Base-by-base conservation (phyloP, 1,284 basidiomycete genomes). In the Ustilago cynodontis region DNA sequence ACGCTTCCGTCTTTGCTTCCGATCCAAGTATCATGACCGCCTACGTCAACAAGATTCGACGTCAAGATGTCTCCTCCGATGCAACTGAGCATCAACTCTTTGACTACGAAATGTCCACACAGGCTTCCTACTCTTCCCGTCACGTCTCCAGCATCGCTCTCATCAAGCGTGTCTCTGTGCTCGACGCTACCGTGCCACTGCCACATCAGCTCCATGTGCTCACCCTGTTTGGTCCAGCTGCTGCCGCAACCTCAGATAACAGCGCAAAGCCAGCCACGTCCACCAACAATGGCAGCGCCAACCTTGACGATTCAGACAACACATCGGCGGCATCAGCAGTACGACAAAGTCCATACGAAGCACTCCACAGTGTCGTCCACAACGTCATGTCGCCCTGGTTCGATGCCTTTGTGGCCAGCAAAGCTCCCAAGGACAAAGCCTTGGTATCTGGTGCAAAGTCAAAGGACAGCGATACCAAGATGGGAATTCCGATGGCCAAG, bases 401-500 rank as follows among this genome's bases (percentile, higher is more conserved):
- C 82, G 95, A 98, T 86, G 95, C 95, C 14, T 98, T 97, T 82
- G 94, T 98, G 31, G 88, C 86, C 57, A 88, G 88, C 55, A 87
- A 87, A 63, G 70, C 71, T 3, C 62, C 68, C 41, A 76, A 78
- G 28, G 77, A 79, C 53, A 81, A 79, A 35, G 56, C 55, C n/a
- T 55, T 71, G 16, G 56, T 68, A 0, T 61, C 65, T 2, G 63
- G 59, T 13, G 63, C 67, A 51, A 82, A 85, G 66, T 65, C 67
- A 29, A 80, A 80, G 56, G 85, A 84, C 53, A 80, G 69, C 53
- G 86, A 85, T 81, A 90, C 90, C 55, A 94, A 95, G 87, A 93
- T 95, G 91, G 94, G 94, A 71, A 98, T 99, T 65, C 96, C 97
- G 6, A 94, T 98, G 89, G 95, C 96, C 35, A 98, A 97, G 90